Conservation (phyloP, 2,329 filamentous ascomycete species). For the Drechslerella dactyloides region DNA sequence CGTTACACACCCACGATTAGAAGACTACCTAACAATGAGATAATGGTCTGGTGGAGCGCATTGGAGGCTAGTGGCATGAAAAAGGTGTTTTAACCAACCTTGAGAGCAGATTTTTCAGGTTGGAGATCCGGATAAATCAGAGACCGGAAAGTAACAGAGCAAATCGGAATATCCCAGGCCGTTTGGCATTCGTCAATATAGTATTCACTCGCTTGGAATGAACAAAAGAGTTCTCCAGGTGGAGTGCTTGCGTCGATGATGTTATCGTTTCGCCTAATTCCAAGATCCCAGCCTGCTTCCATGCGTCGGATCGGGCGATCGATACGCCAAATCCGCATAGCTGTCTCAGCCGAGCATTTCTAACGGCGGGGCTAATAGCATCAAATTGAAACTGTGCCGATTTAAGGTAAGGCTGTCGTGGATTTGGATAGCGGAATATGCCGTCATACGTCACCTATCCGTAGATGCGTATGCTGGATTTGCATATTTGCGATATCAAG, state of each 20-base stretch:
- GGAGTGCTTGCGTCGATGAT: conserved; percentile 1
- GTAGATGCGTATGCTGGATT: no score
- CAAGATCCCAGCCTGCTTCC: conserved; percentile 4
- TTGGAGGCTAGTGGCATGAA: neutral
- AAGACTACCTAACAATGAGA: no score
- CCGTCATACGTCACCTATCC: no score
- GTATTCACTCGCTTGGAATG: neutral
- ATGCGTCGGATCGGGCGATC: neutral
- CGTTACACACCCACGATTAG: neutral
- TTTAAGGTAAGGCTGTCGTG: no score
- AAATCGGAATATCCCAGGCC: no score
- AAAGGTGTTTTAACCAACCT: neutral
- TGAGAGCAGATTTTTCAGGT: neutral
- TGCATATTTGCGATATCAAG: no score
- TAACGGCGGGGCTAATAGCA: neutral
- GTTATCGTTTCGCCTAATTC: neutral
- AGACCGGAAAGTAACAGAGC: neutral
- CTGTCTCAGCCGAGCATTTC: neutral
- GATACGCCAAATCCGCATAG: neutral
- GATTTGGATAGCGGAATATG: no score
- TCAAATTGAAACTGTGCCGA: neutral
- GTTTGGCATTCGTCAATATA: no score
- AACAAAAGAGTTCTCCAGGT: neutral
- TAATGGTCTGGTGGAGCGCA: neutral
- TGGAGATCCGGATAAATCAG: neutral